phyloP scores from a whole-genome alignment of 2,329 filamentous ascomycete species.

The Tricladium varicosporioides region DNA sequence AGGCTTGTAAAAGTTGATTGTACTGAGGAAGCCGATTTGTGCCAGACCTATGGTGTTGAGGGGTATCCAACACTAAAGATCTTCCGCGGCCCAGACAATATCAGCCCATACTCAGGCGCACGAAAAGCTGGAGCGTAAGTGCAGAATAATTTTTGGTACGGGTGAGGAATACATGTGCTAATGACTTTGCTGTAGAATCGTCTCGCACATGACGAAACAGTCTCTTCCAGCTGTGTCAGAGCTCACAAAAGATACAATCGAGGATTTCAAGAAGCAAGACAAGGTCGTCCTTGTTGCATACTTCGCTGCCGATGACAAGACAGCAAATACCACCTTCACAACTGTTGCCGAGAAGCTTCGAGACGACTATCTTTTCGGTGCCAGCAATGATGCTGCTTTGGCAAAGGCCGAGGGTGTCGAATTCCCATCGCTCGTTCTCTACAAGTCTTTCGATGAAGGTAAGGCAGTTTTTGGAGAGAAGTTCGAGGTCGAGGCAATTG shows the following conservation, averaged over 20 bases:
- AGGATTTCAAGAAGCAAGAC: constrained; percentile 97
- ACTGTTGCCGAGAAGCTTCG: constrained; percentile 69
- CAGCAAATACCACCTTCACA: constrained; percentile 81
- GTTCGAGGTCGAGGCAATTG: constrained; percentile 78
- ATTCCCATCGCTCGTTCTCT: constrained; percentile 83
- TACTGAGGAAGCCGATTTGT: constrained; percentile 90
- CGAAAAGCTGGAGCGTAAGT: constrained; percentile 78
- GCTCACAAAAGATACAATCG: constrained; percentile 76
- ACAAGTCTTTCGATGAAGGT: constrained; percentile 98
- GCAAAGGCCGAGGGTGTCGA: constrained; percentile 89
- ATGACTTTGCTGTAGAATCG: constrained; percentile 46
- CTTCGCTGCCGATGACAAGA: constrained; percentile 76
- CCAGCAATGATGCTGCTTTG: constrained; percentile 76
- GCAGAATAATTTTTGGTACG: background rate
- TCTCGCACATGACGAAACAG: constrained; percentile 97
- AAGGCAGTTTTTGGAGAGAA: constrained; percentile 81
- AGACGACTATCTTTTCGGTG: constrained; percentile 90
- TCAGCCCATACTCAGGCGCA: constrained; percentile 81
- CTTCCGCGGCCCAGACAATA: constrained; percentile 86
- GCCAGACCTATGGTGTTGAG: constrained; percentile 86
- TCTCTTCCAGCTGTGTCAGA: constrained; percentile 86
- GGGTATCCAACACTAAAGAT: constrained; percentile 99
- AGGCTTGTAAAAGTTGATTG: constrained; percentile 87
- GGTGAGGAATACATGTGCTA: background rate
- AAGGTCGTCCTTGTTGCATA: constrained; percentile 94